A percentile compares a stretch with the other conserved stretches of the same genome.
Conservation (phyloP, 306 rosid species). For the Trifolium dubium region DNA sequence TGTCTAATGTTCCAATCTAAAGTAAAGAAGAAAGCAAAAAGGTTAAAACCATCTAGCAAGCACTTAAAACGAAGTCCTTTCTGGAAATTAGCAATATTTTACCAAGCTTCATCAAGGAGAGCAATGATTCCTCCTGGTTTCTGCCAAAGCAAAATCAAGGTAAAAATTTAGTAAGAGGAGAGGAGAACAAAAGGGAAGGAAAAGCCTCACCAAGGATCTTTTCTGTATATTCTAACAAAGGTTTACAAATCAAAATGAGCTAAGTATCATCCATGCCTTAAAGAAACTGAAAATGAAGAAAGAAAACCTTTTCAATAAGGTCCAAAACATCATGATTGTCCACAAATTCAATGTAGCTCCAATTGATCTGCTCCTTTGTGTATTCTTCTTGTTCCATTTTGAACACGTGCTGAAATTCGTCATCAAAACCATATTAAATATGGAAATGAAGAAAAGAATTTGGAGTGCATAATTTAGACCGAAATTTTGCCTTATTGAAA, state of each 20-base stretch:
- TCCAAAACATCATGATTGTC: conserved; percentile 98
- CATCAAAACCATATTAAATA: conserved; percentile 41
- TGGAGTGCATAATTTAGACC: conserved; percentile 38
- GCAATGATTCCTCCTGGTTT: conserved; percentile 98
- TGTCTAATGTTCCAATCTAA: conserved; percentile 36
- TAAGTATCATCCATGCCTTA: conserved; percentile 24
- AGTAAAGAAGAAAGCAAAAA: not conserved
- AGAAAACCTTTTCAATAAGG: conserved; percentile 91
- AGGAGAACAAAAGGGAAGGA: conserved; percentile 20
- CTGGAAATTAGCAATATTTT: conserved; percentile 40
- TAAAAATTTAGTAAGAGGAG: conserved; percentile 13
- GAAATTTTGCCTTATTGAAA: conserved; percentile 83
- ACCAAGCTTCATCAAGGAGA: conserved; percentile 99
- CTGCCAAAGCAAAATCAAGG: conserved; percentile 57
- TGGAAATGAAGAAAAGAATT: conserved; percentile 37
- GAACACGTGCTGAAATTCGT: conserved; percentile 82
- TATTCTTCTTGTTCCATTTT: conserved; percentile 99
- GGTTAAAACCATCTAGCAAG: conserved; percentile 34
- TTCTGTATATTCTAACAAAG: conserved; percentile 21
- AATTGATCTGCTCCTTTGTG: conserved; percentile 90
- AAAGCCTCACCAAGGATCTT: conserved; percentile 18
- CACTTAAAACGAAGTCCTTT: conserved; percentile 32
- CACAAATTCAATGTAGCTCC: conserved; percentile 99
- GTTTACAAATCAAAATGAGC: conserved; percentile 32
- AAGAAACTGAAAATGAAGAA: conserved; percentile 32